A percentile compares a stretch with the other conserved stretches of the same genome.
Evolutionary conservation across 768 basidiomycete species (phyloP).

Genomic region (Boletus subcaerulescens): DNA sequence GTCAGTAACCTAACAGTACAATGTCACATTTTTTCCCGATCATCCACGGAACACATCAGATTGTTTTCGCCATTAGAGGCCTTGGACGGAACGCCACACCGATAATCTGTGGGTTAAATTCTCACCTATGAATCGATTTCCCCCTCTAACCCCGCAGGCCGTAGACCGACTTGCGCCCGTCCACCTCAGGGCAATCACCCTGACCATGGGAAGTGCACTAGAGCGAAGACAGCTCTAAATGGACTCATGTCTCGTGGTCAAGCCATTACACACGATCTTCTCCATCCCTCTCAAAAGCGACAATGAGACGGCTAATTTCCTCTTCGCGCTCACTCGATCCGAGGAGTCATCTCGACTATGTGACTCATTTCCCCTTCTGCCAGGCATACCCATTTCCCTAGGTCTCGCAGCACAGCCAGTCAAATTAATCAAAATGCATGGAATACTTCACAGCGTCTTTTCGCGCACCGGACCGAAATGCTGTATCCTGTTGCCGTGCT

Average conservation of each 20-base stretch:
- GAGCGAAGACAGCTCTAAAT: not conserved
- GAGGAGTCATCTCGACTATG: not conserved
- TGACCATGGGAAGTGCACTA: conserved; percentile 16
- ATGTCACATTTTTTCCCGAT: conserved; percentile 10
- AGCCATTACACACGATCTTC: not conserved
- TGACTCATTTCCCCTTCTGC: not conserved
- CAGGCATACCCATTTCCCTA: not conserved
- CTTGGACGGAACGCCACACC: not conserved
- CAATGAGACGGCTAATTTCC: not conserved
- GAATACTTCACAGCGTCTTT: not conserved
- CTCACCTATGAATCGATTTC: not conserved
- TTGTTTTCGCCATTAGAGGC: not conserved
- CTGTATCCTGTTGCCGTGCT: conserved; percentile 2
- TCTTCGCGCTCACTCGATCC: conserved; percentile 8
- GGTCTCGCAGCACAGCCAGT: not conserved
- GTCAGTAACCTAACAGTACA: conserved; percentile 1
- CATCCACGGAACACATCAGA: not conserved
- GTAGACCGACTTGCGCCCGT: not conserved
- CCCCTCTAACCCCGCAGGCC: conserved; percentile 9
- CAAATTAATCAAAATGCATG: not conserved
- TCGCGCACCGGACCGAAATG: conserved; percentile 1
- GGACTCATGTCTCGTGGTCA: conserved; percentile 3
- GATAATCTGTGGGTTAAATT: not conserved
- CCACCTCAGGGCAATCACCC: not conserved
- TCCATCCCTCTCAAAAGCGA: not conserved